Percentiles rank a stretch among this genome's conserved stretches.
Conservation (phyloP, 106 monocot species). For the Posidonia australis region DNA sequence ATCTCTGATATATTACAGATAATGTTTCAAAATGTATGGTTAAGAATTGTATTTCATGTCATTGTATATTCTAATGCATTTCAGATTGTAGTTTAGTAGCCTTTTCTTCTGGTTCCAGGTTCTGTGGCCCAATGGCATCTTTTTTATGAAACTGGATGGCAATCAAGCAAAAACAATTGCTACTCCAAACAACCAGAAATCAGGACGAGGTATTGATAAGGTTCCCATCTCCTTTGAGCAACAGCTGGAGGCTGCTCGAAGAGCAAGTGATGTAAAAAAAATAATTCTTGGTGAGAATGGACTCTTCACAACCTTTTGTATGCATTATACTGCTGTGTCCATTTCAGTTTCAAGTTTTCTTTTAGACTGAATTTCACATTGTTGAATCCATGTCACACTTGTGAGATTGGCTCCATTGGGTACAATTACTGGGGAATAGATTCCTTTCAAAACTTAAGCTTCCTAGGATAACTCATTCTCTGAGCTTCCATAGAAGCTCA, state of each 20-base stretch:
- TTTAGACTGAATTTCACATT: too few species aligned
- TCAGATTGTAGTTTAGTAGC: not conserved
- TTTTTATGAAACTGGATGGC: conserved; percentile 67
- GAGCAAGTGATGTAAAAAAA: conserved; percentile 93
- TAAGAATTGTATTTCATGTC: not conserved
- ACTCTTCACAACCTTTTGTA: not conserved
- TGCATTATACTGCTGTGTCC: not conserved
- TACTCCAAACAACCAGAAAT: conserved; percentile 7
- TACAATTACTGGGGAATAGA: too few species aligned
- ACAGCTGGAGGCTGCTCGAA: conserved; percentile 85
- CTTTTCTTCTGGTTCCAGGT: conserved; percentile 26
- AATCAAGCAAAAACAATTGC: conserved; percentile 19
- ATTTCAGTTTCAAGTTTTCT: not conserved
- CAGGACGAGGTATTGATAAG: conserved; percentile 16
- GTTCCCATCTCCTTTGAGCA: conserved; percentile 48
- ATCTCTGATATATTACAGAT: too few species aligned
- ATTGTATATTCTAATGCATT: not conserved
- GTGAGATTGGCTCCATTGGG: too few species aligned
- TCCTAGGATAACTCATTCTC: too few species aligned
- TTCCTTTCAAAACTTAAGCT: too few species aligned
- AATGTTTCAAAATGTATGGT: not conserved
- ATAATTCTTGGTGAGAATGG: conserved; percentile 66
- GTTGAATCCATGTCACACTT: not conserved
- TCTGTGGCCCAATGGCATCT: conserved; percentile 91
- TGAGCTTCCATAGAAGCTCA: too few species aligned